phyloP scores from a whole-genome alignment of 176 grass and related monocot genomes.

The Oryza rufipogon region DNA sequence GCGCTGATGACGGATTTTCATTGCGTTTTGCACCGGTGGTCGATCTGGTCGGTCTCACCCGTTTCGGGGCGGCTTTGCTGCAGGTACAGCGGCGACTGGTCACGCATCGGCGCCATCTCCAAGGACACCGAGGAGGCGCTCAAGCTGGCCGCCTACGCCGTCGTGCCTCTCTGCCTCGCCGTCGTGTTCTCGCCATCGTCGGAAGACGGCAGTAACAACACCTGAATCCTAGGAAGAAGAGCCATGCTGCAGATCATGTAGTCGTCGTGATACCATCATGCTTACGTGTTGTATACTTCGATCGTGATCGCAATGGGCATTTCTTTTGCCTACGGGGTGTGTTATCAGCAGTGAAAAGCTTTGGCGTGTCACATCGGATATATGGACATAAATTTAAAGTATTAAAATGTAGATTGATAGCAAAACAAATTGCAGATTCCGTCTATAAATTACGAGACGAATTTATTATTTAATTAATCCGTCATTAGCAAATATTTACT shows the following conservation, averaged over 20 bases:
- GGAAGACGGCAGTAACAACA: slow-evolving; percentile 29
- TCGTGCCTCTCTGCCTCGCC: slow-evolving; percentile 70
- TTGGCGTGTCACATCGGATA: too few species aligned
- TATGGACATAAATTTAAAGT: too few species aligned
- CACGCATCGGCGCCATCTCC: slow-evolving; percentile 73
- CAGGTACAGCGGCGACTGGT: slow-evolving; percentile 97
- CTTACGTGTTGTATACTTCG: too few species aligned
- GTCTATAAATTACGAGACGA: too few species aligned
- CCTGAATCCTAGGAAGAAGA: slow-evolving; percentile 7
- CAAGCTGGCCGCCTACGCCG: slow-evolving; percentile 64
- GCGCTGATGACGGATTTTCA: background rate
- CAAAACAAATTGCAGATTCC: too few species aligned
- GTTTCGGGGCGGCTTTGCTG: background rate
- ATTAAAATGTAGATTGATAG: too few species aligned
- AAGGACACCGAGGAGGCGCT: slow-evolving; percentile 79
- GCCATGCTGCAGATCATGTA: background rate
- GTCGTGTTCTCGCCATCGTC: slow-evolving; percentile 40
- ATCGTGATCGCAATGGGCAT: too few species aligned
- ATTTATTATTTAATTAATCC: too few species aligned
- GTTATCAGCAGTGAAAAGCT: too few species aligned
- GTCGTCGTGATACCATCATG: background rate
- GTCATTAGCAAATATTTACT: too few species aligned
- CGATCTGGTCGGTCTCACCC: background rate
- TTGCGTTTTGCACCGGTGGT: background rate
- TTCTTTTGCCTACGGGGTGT: too few species aligned